phyloP scores from a whole-genome alignment of 2,329 filamentous ascomycete species.

The Neofusicoccum kwambonambiense region DNA sequence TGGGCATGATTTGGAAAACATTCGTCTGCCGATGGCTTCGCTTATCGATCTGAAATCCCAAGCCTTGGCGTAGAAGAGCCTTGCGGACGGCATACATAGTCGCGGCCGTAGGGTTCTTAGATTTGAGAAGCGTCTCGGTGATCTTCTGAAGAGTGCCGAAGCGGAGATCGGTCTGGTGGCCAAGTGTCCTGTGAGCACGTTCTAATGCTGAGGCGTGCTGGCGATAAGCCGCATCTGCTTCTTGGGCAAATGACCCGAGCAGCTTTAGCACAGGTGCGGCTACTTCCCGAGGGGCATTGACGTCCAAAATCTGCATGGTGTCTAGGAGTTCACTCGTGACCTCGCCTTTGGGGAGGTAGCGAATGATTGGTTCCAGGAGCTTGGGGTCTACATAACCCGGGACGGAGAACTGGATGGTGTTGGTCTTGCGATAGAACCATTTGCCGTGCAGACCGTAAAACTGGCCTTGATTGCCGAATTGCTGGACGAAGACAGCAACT shows the following conservation, averaged over 20 bases:
- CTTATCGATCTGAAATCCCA: constrained; percentile 58
- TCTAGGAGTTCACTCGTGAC: constrained; percentile 34
- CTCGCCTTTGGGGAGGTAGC: constrained; percentile 50
- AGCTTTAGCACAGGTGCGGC: constrained; percentile 44
- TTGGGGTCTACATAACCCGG: constrained; percentile 48
- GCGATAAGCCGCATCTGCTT: constrained; percentile 50
- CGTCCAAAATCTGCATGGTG: constrained; percentile 36
- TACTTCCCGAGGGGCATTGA: constrained; percentile 46
- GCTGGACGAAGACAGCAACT: constrained; percentile 50
- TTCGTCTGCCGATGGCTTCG: constrained; percentile 52
- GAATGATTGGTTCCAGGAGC: constrained; percentile 47
- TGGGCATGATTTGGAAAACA: constrained; percentile 63
- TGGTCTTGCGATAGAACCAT: constrained; percentile 43
- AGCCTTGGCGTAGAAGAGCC: constrained; percentile 59
- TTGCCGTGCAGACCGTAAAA: constrained; percentile 52
- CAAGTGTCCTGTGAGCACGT: constrained; percentile 48
- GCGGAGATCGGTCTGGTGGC: constrained; percentile 43
- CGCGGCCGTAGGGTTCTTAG: constrained; percentile 43
- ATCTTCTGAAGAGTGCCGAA: constrained; percentile 51
- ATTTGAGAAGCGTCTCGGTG: constrained; percentile 41
- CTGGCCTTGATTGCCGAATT: constrained; percentile 42
- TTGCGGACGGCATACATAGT: constrained; percentile 70
- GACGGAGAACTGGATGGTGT: constrained; percentile 49
- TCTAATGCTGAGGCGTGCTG: constrained; percentile 48
- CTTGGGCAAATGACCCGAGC: constrained; percentile 44